Conservation (phyloP, 1,284 basidiomycete species). For the Anthracocystis setariae region DNA sequence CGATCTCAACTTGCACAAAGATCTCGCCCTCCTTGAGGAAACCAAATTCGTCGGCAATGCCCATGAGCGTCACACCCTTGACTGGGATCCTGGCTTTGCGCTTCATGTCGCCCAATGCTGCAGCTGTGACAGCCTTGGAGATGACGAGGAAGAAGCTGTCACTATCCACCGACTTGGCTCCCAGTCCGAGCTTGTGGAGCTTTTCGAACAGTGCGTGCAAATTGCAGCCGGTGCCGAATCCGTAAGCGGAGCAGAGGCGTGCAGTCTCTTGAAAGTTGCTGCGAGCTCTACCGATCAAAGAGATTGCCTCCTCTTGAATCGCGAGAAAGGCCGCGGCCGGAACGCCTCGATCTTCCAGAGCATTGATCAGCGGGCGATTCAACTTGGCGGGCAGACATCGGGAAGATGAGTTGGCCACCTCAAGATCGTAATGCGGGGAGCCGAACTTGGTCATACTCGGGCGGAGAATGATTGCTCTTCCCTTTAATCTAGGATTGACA, state of each 20-base stretch:
- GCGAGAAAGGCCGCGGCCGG: slow-evolving; percentile 7
- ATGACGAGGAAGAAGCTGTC: slow-evolving; percentile 35
- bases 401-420: slow-evolving; percentile 27
- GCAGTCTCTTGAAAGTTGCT: slow-evolving; percentile 25
- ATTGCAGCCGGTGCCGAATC: slow-evolving; percentile 34
- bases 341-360: slow-evolving; percentile 29
- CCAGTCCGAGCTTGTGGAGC: slow-evolving; percentile 21
- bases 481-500: slow-evolving; percentile 26
- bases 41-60: slow-evolving; percentile 46
- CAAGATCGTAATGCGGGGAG: slow-evolving; percentile 26
- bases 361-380: slow-evolving; percentile 44
- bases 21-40: slow-evolving; percentile 41
- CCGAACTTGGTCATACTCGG: slow-evolving; percentile 33
- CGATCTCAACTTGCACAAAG: slow-evolving; percentile 33
- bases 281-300: slow-evolving; percentile 21
- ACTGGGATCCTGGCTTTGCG: slow-evolving; percentile 39
- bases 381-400: slow-evolving; percentile 26
- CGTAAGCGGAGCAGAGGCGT: slow-evolving; percentile 19
- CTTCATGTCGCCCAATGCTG: slow-evolving; percentile 46
- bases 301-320: slow-evolving; percentile 31
- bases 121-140: slow-evolving; percentile 19
- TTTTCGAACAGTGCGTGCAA: slow-evolving; percentile 25
- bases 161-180: slow-evolving; percentile 3
- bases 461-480: slow-evolving; percentile 21
- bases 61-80: slow-evolving; percentile 29